phyloP scores from a whole-genome alignment of 2,329 filamentous ascomycete species.

The Alternaria sp. region DNA sequence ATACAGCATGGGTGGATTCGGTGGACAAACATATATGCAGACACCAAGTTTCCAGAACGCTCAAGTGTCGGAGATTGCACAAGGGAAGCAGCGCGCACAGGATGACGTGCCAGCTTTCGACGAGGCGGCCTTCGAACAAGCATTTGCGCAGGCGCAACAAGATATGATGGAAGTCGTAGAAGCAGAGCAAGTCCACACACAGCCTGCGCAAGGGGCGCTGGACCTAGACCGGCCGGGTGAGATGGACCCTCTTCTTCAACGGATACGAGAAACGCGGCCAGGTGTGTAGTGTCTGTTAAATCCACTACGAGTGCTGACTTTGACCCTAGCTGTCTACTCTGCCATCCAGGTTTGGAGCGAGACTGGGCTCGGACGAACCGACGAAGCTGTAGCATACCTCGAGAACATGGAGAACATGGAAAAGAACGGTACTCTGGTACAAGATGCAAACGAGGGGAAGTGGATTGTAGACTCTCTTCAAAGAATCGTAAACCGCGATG shows the following conservation, averaged over 20 bases:
- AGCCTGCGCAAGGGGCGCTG: slow-evolving; percentile 27
- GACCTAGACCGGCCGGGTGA: slow-evolving; percentile 36
- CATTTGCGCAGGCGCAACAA: slow-evolving; percentile 60
- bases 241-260: slow-evolving; percentile 43
- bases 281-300: slow-evolving; percentile 39
- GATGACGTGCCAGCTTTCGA: slow-evolving; percentile 58
- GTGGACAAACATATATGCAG: slow-evolving; percentile 41
- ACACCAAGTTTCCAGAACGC: slow-evolving; percentile 29
- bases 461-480: slow-evolving; percentile 47
- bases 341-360: slow-evolving; percentile 48
- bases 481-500: slow-evolving; percentile 38
- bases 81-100: slow-evolving; percentile 47
- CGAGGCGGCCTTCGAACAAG: slow-evolving; percentile 64
- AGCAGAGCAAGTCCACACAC: slow-evolving; percentile 27
- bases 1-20: slow-evolving; percentile 40
- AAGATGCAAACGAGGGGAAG: slow-evolving; percentile 45
- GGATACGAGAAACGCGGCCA: slow-evolving; percentile 46
- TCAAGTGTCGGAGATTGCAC: slow-evolving; percentile 36
- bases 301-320: slow-evolving; percentile 26
- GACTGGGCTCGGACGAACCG: slow-evolving; percentile 39
- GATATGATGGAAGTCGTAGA: slow-evolving; percentile 47
- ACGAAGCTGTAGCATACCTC: slow-evolving; percentile 39
- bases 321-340: slow-evolving; percentile 40
- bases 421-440: slow-evolving; percentile 33
- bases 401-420: slow-evolving; percentile 40